Evolutionary conservation across 2,329 filamentous ascomycete genomes (phyloP).

Genomic region (Sporothrix sp.): DNA sequence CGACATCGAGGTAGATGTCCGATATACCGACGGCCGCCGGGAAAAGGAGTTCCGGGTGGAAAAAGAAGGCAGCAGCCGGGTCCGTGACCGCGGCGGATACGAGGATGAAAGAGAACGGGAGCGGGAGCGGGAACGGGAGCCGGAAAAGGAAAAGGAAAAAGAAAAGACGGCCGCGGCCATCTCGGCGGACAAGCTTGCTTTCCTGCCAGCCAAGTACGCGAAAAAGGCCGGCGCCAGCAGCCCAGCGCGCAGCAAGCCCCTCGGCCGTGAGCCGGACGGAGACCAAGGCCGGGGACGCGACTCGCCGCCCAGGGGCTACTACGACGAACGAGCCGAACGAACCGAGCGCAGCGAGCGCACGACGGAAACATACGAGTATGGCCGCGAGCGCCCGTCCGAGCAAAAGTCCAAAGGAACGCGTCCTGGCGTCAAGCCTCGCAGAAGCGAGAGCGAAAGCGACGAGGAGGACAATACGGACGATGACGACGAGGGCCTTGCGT

Average conservation of each 20-base stretch:
- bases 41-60: constrained; percentile 21
- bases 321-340: constrained; percentile 3
- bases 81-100: background rate
- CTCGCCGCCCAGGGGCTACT: constrained; percentile 16
- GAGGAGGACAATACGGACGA: constrained; percentile 12
- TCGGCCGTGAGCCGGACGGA: constrained; percentile 21
- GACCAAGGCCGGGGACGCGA: constrained; percentile 19
- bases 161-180: constrained; percentile 23
- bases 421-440: too few relatives aligned
- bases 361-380: background rate
- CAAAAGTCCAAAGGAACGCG: too few relatives aligned
- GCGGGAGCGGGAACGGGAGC: constrained; percentile 18
- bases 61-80: constrained; percentile 19
- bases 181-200: constrained; percentile 32
- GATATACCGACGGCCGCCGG: constrained; percentile 21
- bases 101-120: background rate
- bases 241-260: constrained; percentile 1
- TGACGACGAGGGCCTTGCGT: constrained; percentile 35
- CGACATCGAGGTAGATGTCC: constrained; percentile 25
- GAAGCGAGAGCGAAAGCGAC: constrained; percentile 13
- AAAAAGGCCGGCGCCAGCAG: constrained; percentile 19
- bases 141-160: constrained; percentile 24
- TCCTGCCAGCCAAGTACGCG: constrained; percentile 39
- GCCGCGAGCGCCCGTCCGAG: background rate
- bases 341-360: constrained; percentile 2